A percentile compares a stretch with the other conserved stretches of the same genome.
Evolutionary conservation across 371 early-diverging fungal genomes (phyloP).

Genomic region (Zancudomyces culisetae): DNA sequence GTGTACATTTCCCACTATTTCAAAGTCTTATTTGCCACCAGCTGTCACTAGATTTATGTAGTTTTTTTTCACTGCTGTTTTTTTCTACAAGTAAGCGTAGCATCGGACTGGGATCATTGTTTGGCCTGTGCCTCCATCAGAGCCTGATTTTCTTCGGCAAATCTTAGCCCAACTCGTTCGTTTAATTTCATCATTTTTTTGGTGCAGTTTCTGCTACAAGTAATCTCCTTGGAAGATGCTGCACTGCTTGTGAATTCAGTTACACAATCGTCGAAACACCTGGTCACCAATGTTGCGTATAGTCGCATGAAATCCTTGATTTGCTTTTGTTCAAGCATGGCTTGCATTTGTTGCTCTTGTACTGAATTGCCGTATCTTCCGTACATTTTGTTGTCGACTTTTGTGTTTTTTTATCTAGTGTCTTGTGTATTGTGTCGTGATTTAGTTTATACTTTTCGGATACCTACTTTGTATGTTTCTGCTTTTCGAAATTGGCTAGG

Average conservation of each 20-base stretch:
- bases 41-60: too few species aligned
- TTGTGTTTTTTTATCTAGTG: background rate
- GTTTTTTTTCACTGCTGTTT: too few species aligned
- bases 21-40: too few species aligned
- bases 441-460: too few species aligned
- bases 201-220: slow-evolving; percentile 68
- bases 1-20: too few species aligned
- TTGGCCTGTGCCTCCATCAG: slow-evolving; percentile 20
- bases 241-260: slow-evolving; percentile 76
- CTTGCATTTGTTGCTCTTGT: slow-evolving; percentile 3
- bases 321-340: slow-evolving; percentile 13
- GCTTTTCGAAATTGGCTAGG: too few species aligned
- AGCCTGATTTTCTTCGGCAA: slow-evolving; percentile 44
- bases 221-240: slow-evolving; percentile 54
- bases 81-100: too few species aligned
- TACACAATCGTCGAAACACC: slow-evolving; percentile 83
- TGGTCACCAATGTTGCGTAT: slow-evolving; percentile 63
- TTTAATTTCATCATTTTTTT: slow-evolving; percentile 87
- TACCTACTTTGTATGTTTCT: too few species aligned
- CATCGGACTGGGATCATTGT: too few species aligned
- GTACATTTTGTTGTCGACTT: background rate
- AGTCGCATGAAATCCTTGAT: slow-evolving; percentile 74
- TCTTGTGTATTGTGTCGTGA: background rate
- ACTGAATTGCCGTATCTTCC: background rate
- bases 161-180: slow-evolving; percentile 72